Base-by-base conservation (phyloP, 805 yeast genomes). In the Pichia eremophila region DNA sequence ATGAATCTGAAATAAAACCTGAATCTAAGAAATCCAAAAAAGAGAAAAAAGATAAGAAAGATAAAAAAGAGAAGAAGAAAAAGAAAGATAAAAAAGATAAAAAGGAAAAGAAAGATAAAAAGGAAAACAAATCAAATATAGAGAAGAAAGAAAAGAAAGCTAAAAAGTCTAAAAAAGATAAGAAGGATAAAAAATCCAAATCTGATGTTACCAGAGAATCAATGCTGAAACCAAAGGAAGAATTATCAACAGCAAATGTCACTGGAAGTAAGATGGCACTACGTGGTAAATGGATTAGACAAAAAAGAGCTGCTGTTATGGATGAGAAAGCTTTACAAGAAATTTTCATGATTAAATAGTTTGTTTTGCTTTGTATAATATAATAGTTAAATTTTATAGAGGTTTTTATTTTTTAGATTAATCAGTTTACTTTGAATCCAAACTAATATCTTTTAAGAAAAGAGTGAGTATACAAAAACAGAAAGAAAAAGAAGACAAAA, bases 241-340 rank as follows among this genome's bases (percentile, higher is more conserved):
- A 44, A 25, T 29, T 51, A 18, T 40, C 50, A 6, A 51, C 54
- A n/a, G 55, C 64, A 9, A 54, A 71, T 8, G 68, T 66, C 1
- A 66, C 75, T 1, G 56, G 75, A 12, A 74, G 83, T n/a, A 72
- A 85, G 58, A 62, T 79, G 43, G 81, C 95, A 1, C 85, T 85
- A 5, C 77, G 98, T 63, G 81, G 95, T 22, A 83, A 78, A 63
- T 90, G 88, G 83, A 90, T 91, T 47, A 83, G 75, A 54, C 95
- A 89, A 63, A 91, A 91, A 63, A 76, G 93, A 57, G 93, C 95
- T 11, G 91, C 97, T 1, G 88, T 90, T 0, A 78, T 84, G 81
- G 98, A 91, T 62, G 75, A 84, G 3, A 81, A 87, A 63, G 89
- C 96, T 14, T 73, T 91, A 52, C 88, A 86, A 56, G 98, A 91